A percentile compares a stretch with the other conserved stretches of the same genome.
These are phyloP conservation scores for Xylariaceae sp. DNA, from an alignment of 2,329 filamentous ascomycete species.

Conservation along the genomic window DNA sequence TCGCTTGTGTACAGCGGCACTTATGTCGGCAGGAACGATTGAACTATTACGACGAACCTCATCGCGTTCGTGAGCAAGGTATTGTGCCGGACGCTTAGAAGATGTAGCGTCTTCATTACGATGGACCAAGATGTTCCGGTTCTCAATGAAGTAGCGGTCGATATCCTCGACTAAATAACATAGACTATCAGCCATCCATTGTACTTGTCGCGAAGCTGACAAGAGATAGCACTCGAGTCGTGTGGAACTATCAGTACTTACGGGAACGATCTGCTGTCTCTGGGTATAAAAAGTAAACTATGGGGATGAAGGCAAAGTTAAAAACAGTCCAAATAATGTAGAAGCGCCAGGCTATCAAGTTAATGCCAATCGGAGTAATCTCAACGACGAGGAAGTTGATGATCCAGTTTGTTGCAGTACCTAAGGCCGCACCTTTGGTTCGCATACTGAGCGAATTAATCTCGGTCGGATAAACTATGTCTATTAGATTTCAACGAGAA, in stretches of 20 bases:
- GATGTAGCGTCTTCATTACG: slow-evolving; percentile 23
- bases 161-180: slow-evolving; percentile 18
- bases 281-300: slow-evolving; percentile 41
- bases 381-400: slow-evolving; percentile 33
- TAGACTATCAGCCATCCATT: no score
- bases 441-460: slow-evolving; percentile 35
- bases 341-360: slow-evolving; percentile 45
- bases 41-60: slow-evolving; percentile 23
- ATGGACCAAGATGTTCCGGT: slow-evolving; percentile 22
- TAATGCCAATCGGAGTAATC: slow-evolving; percentile 32
- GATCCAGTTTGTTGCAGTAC: slow-evolving; percentile 34
- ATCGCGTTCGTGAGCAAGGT: slow-evolving; percentile 20
- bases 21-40: slow-evolving; percentile 6
- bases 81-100: slow-evolving; percentile 18
- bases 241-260: no score
- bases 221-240: no score
- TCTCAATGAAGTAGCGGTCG: slow-evolving; percentile 26
- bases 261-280: slow-evolving; percentile 10
- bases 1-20: slow-evolving; percentile 8
- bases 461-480: slow-evolving; percentile 23
- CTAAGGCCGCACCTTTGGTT: slow-evolving; percentile 30
- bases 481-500: neutral
- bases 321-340: slow-evolving; percentile 48
- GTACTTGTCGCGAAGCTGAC: no score
- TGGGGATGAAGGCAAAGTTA: slow-evolving; percentile 34